These are phyloP conservation scores for Macrolepiota dolichaula DNA, from an alignment of 768 basidiomycete genomes.

Conservation along the genomic window DNA sequence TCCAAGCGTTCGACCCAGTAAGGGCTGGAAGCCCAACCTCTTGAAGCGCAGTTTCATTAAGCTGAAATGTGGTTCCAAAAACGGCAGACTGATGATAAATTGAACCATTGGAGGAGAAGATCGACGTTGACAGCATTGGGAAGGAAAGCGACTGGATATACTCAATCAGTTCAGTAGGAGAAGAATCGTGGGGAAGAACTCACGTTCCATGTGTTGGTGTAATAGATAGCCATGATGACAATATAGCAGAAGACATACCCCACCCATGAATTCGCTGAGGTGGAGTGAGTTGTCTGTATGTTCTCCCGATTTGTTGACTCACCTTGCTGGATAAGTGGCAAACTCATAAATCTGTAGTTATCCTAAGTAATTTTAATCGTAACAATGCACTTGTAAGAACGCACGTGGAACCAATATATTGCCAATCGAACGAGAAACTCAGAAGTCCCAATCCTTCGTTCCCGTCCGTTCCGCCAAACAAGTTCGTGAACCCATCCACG, in stretches of 20 bases:
- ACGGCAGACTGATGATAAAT: conserved; percentile 52
- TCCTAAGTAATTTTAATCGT: not conserved
- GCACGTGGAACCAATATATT: conserved; percentile 51
- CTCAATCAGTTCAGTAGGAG: not conserved
- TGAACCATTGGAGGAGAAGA: conserved; percentile 53
- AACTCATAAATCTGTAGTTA: conserved; percentile 42
- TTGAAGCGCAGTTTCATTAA: conserved; percentile 53
- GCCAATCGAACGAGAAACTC: conserved; percentile 67
- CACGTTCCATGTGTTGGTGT: conserved; percentile 61
- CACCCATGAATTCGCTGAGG: conserved; percentile 53
- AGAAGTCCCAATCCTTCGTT: conserved; percentile 68
- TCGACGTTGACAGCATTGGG: conserved; percentile 59
- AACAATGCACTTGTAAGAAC: conserved; percentile 6
- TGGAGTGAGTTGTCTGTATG: not conserved
- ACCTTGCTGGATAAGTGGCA: conserved; percentile 57
- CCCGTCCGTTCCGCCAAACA: conserved; percentile 64
- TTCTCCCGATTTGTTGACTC: not conserved
- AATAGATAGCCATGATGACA: conserved; percentile 54
- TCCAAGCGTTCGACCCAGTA: conserved; percentile 53
- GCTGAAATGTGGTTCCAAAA: conserved; percentile 45
- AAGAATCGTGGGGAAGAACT: conserved; percentile 12
- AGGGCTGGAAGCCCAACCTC: conserved; percentile 46
- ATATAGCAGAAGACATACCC: conserved; percentile 52
- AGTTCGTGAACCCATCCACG: conserved; percentile 49
- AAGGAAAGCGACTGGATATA: conserved; percentile 41